phyloP scores from a whole-genome alignment of 2,329 filamentous ascomycete genomes.

The Truncatella angustata region DNA sequence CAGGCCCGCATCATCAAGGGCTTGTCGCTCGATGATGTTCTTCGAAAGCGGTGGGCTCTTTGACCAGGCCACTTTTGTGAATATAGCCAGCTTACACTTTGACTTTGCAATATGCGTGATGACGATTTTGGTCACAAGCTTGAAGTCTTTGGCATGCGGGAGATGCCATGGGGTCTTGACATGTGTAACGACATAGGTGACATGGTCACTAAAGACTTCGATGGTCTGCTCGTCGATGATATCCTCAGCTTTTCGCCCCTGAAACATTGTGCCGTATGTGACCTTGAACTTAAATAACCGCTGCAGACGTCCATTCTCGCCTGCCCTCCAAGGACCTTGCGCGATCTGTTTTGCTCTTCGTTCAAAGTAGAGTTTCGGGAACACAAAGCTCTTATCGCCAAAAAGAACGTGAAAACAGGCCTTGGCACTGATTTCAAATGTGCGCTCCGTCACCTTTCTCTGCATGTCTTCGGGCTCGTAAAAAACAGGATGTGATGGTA shows the following conservation, averaged over 20 bases:
- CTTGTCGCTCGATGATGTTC: slow-evolving; percentile 65
- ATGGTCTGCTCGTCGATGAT: slow-evolving; percentile 84
- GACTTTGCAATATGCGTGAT: slow-evolving; percentile 93
- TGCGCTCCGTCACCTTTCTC: slow-evolving; percentile 70
- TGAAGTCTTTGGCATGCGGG: slow-evolving; percentile 76
- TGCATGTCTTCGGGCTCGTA: slow-evolving; percentile 85
- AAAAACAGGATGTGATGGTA: slow-evolving; percentile 76
- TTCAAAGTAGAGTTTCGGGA: slow-evolving; percentile 86
- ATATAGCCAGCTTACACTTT: slow-evolving; percentile 86
- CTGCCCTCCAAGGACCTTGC: slow-evolving; percentile 79
- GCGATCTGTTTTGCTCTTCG: slow-evolving; percentile 75
- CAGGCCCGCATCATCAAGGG: slow-evolving; percentile 70
- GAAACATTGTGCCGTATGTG: slow-evolving; percentile 63
- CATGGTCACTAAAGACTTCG: slow-evolving; percentile 76
- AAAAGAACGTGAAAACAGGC: slow-evolving; percentile 95
- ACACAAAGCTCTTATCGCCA: slow-evolving; percentile 92
- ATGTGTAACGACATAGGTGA: slow-evolving; percentile 64
- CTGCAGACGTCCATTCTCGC: slow-evolving; percentile 68
- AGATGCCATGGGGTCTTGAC: slow-evolving; percentile 76
- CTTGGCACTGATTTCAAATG: slow-evolving; percentile 90
- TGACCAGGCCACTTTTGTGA: slow-evolving; percentile 84
- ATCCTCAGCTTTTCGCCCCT: slow-evolving; percentile 56
- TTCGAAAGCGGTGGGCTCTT: slow-evolving; percentile 62
- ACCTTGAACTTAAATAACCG: slow-evolving; percentile 82
- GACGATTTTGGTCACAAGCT: slow-evolving; percentile 83